Evolutionary conservation across 2,329 filamentous ascomycete species (phyloP).

Genomic region (Pseudogymnoascus sp.): DNA sequence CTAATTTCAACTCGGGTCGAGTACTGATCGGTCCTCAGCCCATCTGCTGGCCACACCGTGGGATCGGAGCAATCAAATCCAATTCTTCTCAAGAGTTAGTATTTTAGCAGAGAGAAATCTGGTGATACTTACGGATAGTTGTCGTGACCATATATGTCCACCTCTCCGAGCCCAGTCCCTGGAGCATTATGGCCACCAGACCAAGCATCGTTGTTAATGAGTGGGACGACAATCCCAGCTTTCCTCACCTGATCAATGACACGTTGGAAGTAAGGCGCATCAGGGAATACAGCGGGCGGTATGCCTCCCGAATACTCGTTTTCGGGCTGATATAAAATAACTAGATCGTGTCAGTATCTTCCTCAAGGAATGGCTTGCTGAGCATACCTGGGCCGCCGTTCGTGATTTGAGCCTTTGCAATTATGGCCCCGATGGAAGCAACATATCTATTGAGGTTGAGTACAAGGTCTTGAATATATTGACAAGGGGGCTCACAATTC

Average conservation of each 20-base stretch:
- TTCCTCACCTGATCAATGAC: constrained; percentile 56
- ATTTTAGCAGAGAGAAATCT: constrained; percentile 22
- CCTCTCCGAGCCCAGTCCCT: constrained; percentile 13
- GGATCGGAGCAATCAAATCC: constrained; percentile 39
- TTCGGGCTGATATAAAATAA: constrained; percentile 70
- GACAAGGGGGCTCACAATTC: constrained; percentile 32
- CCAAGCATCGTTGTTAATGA: constrained; percentile 63
- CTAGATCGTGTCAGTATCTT: constrained; percentile 26
- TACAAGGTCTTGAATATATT: neutral
- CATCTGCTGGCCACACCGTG: constrained; percentile 45
- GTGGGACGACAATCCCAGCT: constrained; percentile 61
- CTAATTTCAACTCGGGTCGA: constrained; percentile 48
- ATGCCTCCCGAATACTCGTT: constrained; percentile 57
- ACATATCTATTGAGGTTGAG: constrained; percentile 41
- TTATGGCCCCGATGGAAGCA: constrained; percentile 49
- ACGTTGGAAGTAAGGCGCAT: constrained; percentile 57
- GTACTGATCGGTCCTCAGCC: constrained; percentile 38
- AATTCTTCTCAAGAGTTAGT: constrained; percentile 14
- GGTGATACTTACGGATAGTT: constrained; percentile 32
- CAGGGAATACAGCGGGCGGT: constrained; percentile 40
- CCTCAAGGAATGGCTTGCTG: neutral
- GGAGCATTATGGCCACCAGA: constrained; percentile 10
- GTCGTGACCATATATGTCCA: constrained; percentile 25
- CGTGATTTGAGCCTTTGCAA: constrained; percentile 68
- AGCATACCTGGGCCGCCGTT: constrained; percentile 52